A percentile compares a stretch with the other conserved stretches of the same genome.
These are phyloP conservation scores for Mortierella sp. DNA, from an alignment of 371 early-diverging fungal species.

Conservation along the genomic window DNA sequence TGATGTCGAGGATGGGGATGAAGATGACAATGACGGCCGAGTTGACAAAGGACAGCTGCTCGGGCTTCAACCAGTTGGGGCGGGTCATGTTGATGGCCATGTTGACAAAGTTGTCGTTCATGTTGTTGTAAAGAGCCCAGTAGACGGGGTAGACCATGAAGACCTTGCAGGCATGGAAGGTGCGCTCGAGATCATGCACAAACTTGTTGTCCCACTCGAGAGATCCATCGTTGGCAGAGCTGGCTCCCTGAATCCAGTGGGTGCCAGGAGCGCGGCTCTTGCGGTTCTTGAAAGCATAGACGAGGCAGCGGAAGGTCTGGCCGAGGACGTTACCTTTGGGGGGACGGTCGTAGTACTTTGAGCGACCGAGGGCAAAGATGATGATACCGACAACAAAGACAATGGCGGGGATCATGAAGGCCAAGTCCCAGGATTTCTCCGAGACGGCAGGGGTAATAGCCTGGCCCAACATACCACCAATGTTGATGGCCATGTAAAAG, in stretches of 20 bases:
- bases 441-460: slow-evolving; percentile 70
- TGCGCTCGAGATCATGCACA: slow-evolving; percentile 77
- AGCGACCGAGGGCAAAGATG: slow-evolving; percentile 71
- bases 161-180: slow-evolving; percentile 77
- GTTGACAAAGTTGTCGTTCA: slow-evolving; percentile 81
- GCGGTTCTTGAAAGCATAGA: slow-evolving; percentile 69
- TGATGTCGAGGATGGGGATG: slow-evolving; percentile 79
- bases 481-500: slow-evolving; percentile 90
- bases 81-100: slow-evolving; percentile 79
- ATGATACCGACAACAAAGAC: slow-evolving; percentile 75
- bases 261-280: slow-evolving; percentile 56
- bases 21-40: slow-evolving; percentile 76
- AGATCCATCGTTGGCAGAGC: slow-evolving; percentile 10
- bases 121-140: slow-evolving; percentile 85
- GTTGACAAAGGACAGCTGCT: slow-evolving; percentile 71
- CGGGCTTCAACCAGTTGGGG: slow-evolving; percentile 70
- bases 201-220: slow-evolving; percentile 78
- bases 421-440: slow-evolving; percentile 65
- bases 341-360: slow-evolving; percentile 69
- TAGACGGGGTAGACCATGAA: slow-evolving; percentile 82
- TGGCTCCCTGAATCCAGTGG: slow-evolving; percentile 65
- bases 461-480: slow-evolving; percentile 78
- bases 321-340: slow-evolving; percentile 75
- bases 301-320: slow-evolving; percentile 63
- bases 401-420: slow-evolving; percentile 78